These are phyloP conservation scores for Tardiomyces digboiensis DNA, from an alignment of 1,139 yeast genomes.

Conservation along the genomic window DNA sequence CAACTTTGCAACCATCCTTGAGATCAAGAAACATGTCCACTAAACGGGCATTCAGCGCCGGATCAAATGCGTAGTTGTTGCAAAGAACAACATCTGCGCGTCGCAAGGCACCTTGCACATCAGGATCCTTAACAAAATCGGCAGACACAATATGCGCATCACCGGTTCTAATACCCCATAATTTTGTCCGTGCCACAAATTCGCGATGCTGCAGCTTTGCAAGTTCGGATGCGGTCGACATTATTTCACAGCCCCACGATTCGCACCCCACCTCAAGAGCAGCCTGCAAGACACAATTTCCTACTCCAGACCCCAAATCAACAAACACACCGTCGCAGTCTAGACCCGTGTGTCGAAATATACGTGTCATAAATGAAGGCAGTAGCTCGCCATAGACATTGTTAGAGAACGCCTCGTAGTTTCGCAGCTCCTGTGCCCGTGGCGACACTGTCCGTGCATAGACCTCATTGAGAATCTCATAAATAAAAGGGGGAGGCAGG, in stretches of 20 bases:
- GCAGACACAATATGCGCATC: constrained; percentile 47
- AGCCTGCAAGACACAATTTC: constrained; percentile 85
- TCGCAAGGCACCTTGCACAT: constrained; percentile 44
- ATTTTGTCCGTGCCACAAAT: constrained; percentile 44
- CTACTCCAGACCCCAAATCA: constrained; percentile 92
- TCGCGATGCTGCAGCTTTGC: constrained; percentile 54
- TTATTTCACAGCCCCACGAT: constrained; percentile 86
- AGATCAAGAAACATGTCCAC: constrained; percentile 55
- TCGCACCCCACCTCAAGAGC: constrained; percentile 78
- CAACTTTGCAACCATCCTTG: constrained; percentile 67
- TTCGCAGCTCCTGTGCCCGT: constrained; percentile 49
- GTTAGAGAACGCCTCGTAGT: constrained; percentile 81
- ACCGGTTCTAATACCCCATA: constrained; percentile 57
- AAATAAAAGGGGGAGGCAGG: constrained; percentile 50
- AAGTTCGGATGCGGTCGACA: constrained; percentile 69
- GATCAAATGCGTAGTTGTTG: constrained; percentile 78
- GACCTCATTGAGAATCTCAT: constrained; percentile 60
- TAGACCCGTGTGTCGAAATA: constrained; percentile 55
- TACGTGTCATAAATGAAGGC: constrained; percentile 65
- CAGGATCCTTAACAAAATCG: constrained; percentile 58
- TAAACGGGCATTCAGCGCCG: constrained; percentile 57
- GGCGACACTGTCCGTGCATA: constrained; percentile 78
- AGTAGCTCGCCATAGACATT: constrained; percentile 88
- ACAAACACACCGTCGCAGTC: constrained; percentile 50
- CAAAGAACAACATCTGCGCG: constrained; percentile 66